These are phyloP conservation scores for Mortierella sp. DNA, from an alignment of 371 early-diverging fungal species.

Conservation along the genomic window DNA sequence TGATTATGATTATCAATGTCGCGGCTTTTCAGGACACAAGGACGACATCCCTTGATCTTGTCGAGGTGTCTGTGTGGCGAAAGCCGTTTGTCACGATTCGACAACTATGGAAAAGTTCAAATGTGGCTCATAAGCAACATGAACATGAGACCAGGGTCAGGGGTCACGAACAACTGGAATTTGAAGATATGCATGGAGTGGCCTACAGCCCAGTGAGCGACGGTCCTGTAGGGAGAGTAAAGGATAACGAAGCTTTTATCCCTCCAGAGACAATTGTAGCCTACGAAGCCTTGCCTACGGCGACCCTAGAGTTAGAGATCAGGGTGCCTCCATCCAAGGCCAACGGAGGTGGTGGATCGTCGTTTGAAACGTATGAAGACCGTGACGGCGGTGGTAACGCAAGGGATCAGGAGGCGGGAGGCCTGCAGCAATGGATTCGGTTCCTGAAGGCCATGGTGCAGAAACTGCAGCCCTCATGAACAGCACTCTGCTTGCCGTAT, in stretches of 20 bases:
- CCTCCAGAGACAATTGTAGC: neutral
- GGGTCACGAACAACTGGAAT: too few species aligned
- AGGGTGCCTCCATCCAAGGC: neutral
- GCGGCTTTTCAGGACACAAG: conserved; percentile 40
- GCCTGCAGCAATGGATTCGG: neutral
- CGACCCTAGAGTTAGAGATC: neutral
- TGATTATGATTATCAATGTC: conserved; percentile 39
- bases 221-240: too few species aligned
- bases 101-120: too few species aligned
- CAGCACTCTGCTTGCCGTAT: too few species aligned
- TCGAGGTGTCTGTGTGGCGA: neutral
- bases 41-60: conserved; percentile 27
- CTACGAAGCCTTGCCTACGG: neutral
- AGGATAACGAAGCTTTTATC: neutral
- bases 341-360: neutral
- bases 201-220: too few species aligned
- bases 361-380: neutral
- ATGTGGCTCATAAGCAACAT: too few species aligned
- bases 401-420: neutral
- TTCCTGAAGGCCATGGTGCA: conserved; percentile 4
- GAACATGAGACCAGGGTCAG: too few species aligned
- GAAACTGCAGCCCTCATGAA: neutral
- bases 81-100: neutral
- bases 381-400: neutral
- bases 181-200: too few species aligned